Base-by-base conservation (phyloP, 495 filamentous ascomycete species). In the Penicillium ochrochloron region DNA sequence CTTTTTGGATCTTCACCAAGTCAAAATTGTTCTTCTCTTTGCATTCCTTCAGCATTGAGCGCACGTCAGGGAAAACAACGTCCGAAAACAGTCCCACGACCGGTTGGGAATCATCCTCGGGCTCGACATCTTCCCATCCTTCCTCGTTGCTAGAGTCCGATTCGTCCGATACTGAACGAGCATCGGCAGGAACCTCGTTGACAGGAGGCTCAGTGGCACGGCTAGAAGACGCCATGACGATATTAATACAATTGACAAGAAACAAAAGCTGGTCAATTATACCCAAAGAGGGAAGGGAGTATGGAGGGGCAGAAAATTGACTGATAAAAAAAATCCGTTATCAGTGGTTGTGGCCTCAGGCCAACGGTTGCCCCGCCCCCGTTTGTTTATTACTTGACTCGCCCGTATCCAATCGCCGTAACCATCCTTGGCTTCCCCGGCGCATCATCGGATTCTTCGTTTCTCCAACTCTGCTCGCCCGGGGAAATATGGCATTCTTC, bases 91-190 rank as follows among this genome's bases (percentile, higher is more conserved):
- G 77, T n/a, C 89, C 89, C 41, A 90, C 80, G 59, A 92, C 83
- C 33, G 84, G 80, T 21, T 82, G 81, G 34, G 88, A 83, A 62
- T 93, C 88, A 17, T 86, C 82, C 63, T 90, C 87, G 10, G 84
- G 82, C 69, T 92, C 90, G 31, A 88, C 84, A 76, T 96, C 92
- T 73, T 92, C 88, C 93, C 93, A 97, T 23, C 87, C 88, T 72
- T 89, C 87, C 52, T 91, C 89, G 63, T 86, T 81, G 59, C 75
- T 81, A 31, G 76, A 66, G 62, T 85, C 82, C 7, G 84, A 85
- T 33, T 78, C 78, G 23, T 79, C 78, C 23, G 82, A 83, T 4
- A 74, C 61, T 3, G 78, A 79, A 55, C 66, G 70, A 5, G 68
- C 56, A 66, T 80, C 77, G 19, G 68, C 66, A 51, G 68, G 61